phyloP scores from a whole-genome alignment of 2,329 filamentous ascomycete genomes.

The Trichoderma harzianum region DNA sequence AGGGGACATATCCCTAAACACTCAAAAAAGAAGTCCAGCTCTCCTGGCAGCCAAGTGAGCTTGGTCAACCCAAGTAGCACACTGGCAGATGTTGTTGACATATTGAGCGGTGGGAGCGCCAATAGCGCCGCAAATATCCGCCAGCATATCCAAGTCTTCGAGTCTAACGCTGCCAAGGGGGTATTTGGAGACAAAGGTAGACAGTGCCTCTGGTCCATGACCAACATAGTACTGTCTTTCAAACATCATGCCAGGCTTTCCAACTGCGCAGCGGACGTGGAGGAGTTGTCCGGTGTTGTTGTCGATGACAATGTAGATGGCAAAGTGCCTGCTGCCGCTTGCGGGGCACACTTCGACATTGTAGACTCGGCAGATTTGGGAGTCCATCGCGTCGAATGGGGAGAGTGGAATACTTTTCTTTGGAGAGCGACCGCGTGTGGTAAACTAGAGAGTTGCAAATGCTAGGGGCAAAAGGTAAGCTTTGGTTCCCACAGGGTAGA shows the following conservation, averaged over 20 bases:
- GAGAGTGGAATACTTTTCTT: background rate
- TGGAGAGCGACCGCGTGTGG: background rate
- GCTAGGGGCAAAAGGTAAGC: background rate
- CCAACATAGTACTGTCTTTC: background rate
- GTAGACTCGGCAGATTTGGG: background rate
- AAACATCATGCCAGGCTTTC: background rate
- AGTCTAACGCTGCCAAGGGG: background rate
- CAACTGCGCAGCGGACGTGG: slow-evolving; percentile 6
- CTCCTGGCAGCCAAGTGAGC: background rate
- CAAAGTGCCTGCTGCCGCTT: background rate
- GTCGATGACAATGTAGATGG: background rate
- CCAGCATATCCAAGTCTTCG: background rate
- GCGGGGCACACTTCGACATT: background rate
- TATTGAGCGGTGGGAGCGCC: background rate
- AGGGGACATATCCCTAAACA: background rate
- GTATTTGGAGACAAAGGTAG: background rate
- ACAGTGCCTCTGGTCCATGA: background rate
- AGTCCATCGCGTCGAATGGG: background rate
- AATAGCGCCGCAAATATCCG: background rate
- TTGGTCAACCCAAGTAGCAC: background rate
- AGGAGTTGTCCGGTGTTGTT: background rate
- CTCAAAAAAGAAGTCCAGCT: background rate
- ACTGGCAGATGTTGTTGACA: background rate
- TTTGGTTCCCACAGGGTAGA: background rate
- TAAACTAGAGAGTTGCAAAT: background rate